phyloP scores from a whole-genome alignment of 2,329 filamentous ascomycete species.

The Bipolaris victoriae region DNA sequence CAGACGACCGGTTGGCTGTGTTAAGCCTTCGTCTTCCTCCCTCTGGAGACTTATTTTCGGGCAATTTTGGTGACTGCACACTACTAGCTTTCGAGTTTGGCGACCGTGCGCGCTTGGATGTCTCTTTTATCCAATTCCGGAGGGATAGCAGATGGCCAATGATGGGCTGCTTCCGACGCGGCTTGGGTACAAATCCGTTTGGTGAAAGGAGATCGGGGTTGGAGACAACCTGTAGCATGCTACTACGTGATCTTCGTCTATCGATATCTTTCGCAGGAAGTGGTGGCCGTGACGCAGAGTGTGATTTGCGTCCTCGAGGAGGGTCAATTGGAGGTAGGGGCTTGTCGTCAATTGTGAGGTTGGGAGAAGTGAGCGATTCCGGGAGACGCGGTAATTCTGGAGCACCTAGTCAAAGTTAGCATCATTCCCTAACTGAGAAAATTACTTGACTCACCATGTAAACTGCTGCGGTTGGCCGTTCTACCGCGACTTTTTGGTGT shows the following conservation, averaged over 20 bases:
- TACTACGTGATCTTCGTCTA: slow-evolving; percentile 76
- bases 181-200: slow-evolving; percentile 63
- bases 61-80: slow-evolving; percentile 42
- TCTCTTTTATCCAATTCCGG: slow-evolving; percentile 76
- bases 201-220: slow-evolving; percentile 66
- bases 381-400: slow-evolving; percentile 79
- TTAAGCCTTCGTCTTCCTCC: slow-evolving; percentile 44
- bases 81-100: slow-evolving; percentile 46
- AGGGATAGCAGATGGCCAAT: slow-evolving; percentile 70
- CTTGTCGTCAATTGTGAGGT: slow-evolving; percentile 49
- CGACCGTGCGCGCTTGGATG: slow-evolving; percentile 49
- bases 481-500: slow-evolving; percentile 75
- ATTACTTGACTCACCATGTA: slow-evolving; percentile 45
- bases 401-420: slow-evolving; percentile 53
- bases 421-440: neutral
- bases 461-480: slow-evolving; percentile 71
- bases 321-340: slow-evolving; percentile 78
- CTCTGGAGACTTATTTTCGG: slow-evolving; percentile 36
- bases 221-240: slow-evolving; percentile 84
- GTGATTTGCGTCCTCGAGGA: slow-evolving; percentile 74
- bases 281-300: slow-evolving; percentile 78
- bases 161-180: slow-evolving; percentile 66
- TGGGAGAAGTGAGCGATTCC: slow-evolving; percentile 59
- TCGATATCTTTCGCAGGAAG: slow-evolving; percentile 81
- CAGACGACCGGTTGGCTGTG: slow-evolving; percentile 43